phyloP scores from a whole-genome alignment of 2,329 filamentous ascomycete genomes.

The Calonectria hongkongensis region DNA sequence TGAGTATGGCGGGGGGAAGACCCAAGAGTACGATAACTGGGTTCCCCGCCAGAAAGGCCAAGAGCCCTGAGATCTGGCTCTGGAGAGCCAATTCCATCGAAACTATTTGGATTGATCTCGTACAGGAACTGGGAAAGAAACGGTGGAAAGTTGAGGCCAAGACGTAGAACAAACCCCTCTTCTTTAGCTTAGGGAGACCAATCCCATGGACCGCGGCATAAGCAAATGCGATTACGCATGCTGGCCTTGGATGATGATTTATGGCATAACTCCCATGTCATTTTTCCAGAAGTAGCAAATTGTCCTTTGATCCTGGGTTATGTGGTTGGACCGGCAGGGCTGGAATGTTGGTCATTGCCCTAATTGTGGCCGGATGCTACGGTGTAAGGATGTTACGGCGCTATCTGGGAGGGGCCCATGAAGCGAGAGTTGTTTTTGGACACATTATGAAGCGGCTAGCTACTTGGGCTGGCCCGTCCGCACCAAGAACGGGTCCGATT shows the following conservation, averaged over 20 bases:
- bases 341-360: not conserved
- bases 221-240: not conserved
- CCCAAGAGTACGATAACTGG: not conserved
- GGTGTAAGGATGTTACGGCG: not conserved
- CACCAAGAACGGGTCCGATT: not conserved
- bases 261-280: not conserved
- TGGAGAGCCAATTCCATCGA: not conserved
- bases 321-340: not conserved
- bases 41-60: not conserved
- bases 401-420: not conserved
- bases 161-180: not conserved
- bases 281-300: slow-evolving; percentile 3
- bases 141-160: not conserved
- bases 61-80: not conserved
- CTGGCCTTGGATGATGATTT: not conserved
- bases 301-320: not conserved
- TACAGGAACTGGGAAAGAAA: not conserved
- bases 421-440: not conserved
- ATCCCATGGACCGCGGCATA: not conserved
- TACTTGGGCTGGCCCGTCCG: not conserved
- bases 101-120: not conserved
- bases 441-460: not conserved
- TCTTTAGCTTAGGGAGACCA: not conserved
- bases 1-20: not conserved
- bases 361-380: not conserved